Conservation (phyloP, 1,139 yeast genomes). For the Diutina ranongensis region DNA sequence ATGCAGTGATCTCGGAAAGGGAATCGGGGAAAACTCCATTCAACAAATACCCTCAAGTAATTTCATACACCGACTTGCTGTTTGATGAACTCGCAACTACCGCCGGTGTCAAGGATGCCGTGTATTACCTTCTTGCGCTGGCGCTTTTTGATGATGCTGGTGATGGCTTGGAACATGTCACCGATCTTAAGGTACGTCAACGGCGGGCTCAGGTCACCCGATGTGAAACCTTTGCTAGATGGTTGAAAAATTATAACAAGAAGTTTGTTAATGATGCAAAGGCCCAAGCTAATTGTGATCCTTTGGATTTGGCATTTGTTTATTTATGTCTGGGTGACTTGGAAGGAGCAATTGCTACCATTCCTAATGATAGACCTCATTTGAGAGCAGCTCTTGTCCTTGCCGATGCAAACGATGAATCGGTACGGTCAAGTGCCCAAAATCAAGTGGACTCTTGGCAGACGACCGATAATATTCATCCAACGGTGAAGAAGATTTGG, state of each 20-base stretch:
- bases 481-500: neutral
- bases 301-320: constrained; percentile 40
- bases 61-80: neutral
- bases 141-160: neutral
- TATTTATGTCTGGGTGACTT: constrained; percentile 47
- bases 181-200: constrained; percentile 14
- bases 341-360: constrained; percentile 53
- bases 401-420: constrained; percentile 55
- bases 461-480: neutral
- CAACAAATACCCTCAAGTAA: neutral
- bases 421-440: constrained; percentile 42
- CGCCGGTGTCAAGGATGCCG: neutral
- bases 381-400: constrained; percentile 60
- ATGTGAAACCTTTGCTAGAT: constrained; percentile 31
- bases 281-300: constrained; percentile 13
- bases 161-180: constrained; percentile 12
- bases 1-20: neutral
- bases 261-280: constrained; percentile 8
- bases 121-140: neutral
- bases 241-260: constrained; percentile 16
- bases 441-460: constrained; percentile 33
- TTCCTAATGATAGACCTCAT: constrained; percentile 50
- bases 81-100: neutral
- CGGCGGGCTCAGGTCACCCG: constrained; percentile 19
- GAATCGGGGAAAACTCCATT: too few relatives aligned